Evolutionary conservation across 345 rosid species (phyloP).

Genomic region (Draba incana): DNA sequence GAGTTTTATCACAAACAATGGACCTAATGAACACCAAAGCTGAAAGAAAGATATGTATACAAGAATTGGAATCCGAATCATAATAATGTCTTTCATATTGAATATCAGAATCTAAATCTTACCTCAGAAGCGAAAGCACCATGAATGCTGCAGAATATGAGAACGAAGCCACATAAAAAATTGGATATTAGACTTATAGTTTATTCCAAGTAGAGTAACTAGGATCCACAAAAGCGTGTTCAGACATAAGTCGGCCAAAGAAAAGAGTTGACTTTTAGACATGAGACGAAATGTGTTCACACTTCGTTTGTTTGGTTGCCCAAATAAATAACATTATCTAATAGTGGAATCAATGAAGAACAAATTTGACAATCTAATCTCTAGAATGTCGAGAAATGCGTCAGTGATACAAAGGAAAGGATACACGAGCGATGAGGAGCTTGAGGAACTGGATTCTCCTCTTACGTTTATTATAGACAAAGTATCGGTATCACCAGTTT

Average conservation of each 20-base stretch:
- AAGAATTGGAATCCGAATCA: background rate
- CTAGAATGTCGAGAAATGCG: constrained; percentile 49
- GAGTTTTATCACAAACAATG: too few species aligned
- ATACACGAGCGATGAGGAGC: constrained; percentile 85
- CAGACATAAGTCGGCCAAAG: constrained; percentile 25
- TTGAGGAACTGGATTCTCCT: constrained; percentile 78
- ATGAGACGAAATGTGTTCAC: constrained; percentile 28
- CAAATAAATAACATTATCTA: too few species aligned
- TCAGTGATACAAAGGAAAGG: constrained; percentile 80
- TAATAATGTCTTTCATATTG: background rate
- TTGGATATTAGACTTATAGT: background rate
- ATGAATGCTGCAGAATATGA: constrained; percentile 24
- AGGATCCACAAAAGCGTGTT: too few species aligned
- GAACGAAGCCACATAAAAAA: constrained; percentile 7
- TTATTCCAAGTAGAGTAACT: background rate
- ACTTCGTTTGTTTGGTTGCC: too few species aligned
- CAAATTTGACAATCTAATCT: too few species aligned
- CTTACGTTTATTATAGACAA: constrained; percentile 57
- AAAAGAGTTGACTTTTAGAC: too few species aligned
- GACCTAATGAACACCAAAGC: too few species aligned
- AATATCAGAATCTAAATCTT: constrained; percentile 2
- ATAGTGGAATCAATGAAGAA: background rate
- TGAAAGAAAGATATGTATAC: background rate
- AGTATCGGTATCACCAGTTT: constrained; percentile 10
- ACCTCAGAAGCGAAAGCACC: constrained; percentile 25